These are phyloP conservation scores for Malus hybrid DNA, from an alignment of 331 rosid species.

Conservation along the genomic window DNA sequence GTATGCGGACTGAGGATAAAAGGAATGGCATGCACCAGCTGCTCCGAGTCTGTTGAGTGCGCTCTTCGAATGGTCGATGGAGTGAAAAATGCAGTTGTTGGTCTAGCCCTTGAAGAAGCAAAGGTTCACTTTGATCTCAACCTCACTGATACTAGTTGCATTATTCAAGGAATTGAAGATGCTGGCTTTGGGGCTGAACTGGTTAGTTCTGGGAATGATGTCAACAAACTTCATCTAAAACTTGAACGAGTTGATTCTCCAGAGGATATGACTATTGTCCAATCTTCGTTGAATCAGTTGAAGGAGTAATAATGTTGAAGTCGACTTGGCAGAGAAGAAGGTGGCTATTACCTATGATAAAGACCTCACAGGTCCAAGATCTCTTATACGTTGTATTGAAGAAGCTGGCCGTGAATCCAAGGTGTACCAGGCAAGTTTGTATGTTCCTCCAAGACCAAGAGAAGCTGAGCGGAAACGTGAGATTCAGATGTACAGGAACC, in stretches of 20 bases:
- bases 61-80: constrained; percentile 71
- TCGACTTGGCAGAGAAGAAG: constrained; percentile 41
- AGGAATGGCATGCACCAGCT: constrained; percentile 78
- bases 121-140: constrained; percentile 75
- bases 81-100: constrained; percentile 71
- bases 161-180: constrained; percentile 56
- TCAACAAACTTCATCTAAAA: constrained; percentile 54
- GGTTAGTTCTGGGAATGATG: constrained; percentile 54
- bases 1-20: constrained; percentile 60
- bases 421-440: constrained; percentile 45
- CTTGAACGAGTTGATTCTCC: constrained; percentile 52
- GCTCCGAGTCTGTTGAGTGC: constrained; percentile 70
- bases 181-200: constrained; percentile 72
- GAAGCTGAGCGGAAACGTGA: constrained; percentile 59
- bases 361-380: constrained; percentile 74
- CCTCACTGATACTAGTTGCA: constrained; percentile 26
- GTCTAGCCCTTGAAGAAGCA: constrained; percentile 75
- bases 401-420: constrained; percentile 44
- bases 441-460: constrained; percentile 55
- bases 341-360: constrained; percentile 53
- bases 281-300: constrained; percentile 53
- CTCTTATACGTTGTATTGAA: constrained; percentile 49
- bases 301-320: constrained; percentile 66
- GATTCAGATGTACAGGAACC: constrained; percentile 54
- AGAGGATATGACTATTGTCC: constrained; percentile 37